Base-by-base conservation (phyloP, 129 eudicot genomes). In the Daucus carota region DNA sequence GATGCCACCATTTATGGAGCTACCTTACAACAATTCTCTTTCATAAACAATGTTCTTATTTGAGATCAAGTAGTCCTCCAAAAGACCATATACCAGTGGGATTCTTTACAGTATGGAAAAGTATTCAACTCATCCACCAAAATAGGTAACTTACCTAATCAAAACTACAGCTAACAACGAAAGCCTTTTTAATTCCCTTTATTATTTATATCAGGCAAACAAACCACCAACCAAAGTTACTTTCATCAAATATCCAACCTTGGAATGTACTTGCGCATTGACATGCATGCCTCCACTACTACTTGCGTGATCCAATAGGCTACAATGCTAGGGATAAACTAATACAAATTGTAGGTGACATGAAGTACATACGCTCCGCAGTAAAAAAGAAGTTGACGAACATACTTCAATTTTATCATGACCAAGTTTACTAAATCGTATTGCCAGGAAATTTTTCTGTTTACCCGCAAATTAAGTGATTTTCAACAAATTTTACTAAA, bases 171-270 rank as follows among this genome's bases (percentile, higher is more conserved):
- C 8, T 40, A 40, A 4, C 8, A 40, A 40, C 43, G 7, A 40
- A 46, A 17, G 54, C 54, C 54, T 1, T 45, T 6, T 14, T 45
- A 3, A 38, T 45, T 45, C 10, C 50, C 50, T 8, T 14, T 45
- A 1, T 6, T 45, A 3, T 3, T 45, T 46, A 36, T 46, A 13
- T 46, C 1, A 12, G 54, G 54, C 54, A 1, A 46, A 66, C 8
- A 66, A 6, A 4, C 43, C 41, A 15, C 72, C 72, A 32, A 32
- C 4, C 32, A 66, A 13, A 26, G 6, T 42, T 71, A 59, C 43
- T 43, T 43, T n/a, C 46, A 72, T 13, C 38, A 72, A n/a, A 72
- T 38, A 17, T 59, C 46, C 73, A 70, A 47, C 68, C 36, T 54
- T 75, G 14, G 34, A 26, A 17, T n/a, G n/a, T n/a, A n/a, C n/a